Evolutionary conservation across 2,329 filamentous ascomycete genomes (phyloP).

Genomic region (Cordyceps fumosorosea): DNA sequence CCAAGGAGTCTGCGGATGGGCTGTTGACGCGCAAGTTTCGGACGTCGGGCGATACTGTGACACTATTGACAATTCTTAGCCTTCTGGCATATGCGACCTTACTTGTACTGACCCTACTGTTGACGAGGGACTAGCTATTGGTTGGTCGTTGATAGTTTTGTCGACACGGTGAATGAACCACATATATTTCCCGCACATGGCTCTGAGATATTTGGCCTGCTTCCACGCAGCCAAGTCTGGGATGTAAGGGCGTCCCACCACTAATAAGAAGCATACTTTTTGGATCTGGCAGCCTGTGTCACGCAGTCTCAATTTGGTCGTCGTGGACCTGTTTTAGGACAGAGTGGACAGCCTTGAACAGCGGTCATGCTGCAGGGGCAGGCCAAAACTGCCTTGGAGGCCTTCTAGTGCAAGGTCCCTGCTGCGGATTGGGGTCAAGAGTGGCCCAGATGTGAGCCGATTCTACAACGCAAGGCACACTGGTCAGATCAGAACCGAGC

Average conservation of each 20-base stretch:
- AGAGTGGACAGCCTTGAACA: neutral
- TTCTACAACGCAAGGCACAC: slow-evolving; percentile 1
- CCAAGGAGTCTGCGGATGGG: slow-evolving; percentile 28
- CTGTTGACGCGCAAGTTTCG: slow-evolving; percentile 47
- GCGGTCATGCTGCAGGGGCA: neutral
- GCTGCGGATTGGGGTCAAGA: neutral
- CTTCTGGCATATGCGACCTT: slow-evolving; percentile 51
- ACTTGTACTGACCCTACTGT: slow-evolving; percentile 47
- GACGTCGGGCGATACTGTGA: slow-evolving; percentile 57
- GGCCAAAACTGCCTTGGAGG: slow-evolving; percentile 2
- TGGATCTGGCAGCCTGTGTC: slow-evolving; percentile 6
- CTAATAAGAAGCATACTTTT: neutral
- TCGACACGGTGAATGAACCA: neutral
- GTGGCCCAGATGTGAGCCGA: neutral
- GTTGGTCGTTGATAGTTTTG: neutral
- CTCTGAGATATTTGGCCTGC: neutral
- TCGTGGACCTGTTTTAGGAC: slow-evolving; percentile 1
- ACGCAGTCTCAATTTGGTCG: neutral
- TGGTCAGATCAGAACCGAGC: neutral
- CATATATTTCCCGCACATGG: neutral
- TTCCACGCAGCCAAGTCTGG: neutral
- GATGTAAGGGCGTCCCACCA: neutral
- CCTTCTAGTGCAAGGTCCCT: neutral
- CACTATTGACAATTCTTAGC: slow-evolving; percentile 50
- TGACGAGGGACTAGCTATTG: slow-evolving; percentile 20